Percentiles rank a stretch among this genome's conserved stretches.
phyloP scores from a whole-genome alignment of 768 basidiomycete genomes.

The Termitomyces sp. region DNA sequence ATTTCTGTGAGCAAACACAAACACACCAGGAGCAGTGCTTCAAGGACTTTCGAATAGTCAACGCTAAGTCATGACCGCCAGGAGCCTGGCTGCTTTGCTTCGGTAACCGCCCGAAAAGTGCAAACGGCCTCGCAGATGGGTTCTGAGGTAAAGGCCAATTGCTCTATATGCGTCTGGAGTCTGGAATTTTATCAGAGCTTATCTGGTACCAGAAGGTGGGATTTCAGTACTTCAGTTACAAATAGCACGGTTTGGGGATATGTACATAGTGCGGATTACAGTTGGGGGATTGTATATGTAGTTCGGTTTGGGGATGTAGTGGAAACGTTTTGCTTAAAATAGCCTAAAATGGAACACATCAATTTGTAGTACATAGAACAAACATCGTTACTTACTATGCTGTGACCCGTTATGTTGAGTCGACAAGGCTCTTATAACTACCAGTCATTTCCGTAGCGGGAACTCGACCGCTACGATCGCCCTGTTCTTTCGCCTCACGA shows the following conservation, averaged over 20 bases:
- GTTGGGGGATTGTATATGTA: constrained; percentile 29
- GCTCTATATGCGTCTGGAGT: constrained; percentile 83
- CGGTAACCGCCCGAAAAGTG: constrained; percentile 78
- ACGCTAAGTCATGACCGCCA: constrained; percentile 88
- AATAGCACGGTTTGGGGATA: constrained; percentile 79
- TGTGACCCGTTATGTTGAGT: too few species aligned
- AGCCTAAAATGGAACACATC: too few species aligned
- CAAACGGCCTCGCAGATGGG: constrained; percentile 87
- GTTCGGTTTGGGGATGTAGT: too few species aligned
- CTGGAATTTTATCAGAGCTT: constrained; percentile 32
- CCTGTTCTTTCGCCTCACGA: constrained; percentile 60
- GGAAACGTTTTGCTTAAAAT: too few species aligned
- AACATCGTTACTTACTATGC: too few species aligned
- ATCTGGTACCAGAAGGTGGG: not conserved
- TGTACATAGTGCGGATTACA: too few species aligned
- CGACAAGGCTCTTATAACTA: too few species aligned
- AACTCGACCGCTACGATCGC: constrained; percentile 24
- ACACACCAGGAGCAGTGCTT: constrained; percentile 80
- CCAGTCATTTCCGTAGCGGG: too few species aligned
- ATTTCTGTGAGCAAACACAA: constrained; percentile 89
- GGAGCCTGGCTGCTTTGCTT: constrained; percentile 85
- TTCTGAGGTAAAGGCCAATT: constrained; percentile 81
- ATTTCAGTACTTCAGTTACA: constrained; percentile 60
- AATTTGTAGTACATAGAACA: too few species aligned
- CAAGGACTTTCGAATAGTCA: constrained; percentile 88